A percentile compares a stretch with the other conserved stretches of the same genome.
Conservation (phyloP, 768 basidiomycete genomes). For the Gloeostereum incarnatum region DNA sequence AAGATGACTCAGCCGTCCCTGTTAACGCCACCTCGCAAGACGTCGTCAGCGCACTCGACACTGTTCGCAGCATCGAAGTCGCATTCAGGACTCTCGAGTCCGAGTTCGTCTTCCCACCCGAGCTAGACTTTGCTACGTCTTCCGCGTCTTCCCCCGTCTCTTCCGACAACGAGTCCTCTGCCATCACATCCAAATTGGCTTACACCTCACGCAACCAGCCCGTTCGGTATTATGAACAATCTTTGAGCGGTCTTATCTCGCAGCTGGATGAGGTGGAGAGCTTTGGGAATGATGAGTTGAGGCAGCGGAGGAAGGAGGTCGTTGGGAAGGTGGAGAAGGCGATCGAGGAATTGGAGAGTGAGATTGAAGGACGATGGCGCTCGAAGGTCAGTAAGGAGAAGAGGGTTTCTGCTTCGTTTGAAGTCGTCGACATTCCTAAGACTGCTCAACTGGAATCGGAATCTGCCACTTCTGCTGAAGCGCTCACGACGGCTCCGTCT, state of each 20-base stretch:
- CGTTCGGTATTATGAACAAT: constrained; percentile 53
- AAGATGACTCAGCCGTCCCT: constrained; percentile 8
- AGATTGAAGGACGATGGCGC: constrained; percentile 34
- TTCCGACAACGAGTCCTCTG: constrained; percentile 9
- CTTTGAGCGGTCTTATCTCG: constrained; percentile 43
- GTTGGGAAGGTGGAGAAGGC: constrained; percentile 49
- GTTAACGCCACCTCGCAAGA: constrained; percentile 16
- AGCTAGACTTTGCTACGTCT: constrained; percentile 29
- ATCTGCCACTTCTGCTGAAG: background rate
- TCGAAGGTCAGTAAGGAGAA: constrained; percentile 14
- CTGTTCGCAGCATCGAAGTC: constrained; percentile 31
- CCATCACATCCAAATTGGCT: constrained; percentile 29
- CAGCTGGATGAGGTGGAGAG: constrained; percentile 55
- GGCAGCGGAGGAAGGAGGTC: constrained; percentile 41
- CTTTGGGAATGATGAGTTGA: constrained; percentile 43
- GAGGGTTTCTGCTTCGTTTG: constrained; percentile 8
- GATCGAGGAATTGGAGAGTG: constrained; percentile 39
- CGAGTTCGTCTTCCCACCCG: constrained; percentile 29
- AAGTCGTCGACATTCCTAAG: background rate
- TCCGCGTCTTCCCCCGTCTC: constrained; percentile 20
- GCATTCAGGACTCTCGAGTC: constrained; percentile 24
- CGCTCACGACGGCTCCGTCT: background rate
- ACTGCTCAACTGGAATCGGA: background rate
- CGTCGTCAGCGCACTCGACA: constrained; percentile 23
- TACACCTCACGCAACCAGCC: constrained; percentile 52